Evolutionary conservation across 768 basidiomycete genomes (phyloP), one percentile per base, ranked within the genome.

Genomic region (Rhodotorula kratochvilovae): DNA sequence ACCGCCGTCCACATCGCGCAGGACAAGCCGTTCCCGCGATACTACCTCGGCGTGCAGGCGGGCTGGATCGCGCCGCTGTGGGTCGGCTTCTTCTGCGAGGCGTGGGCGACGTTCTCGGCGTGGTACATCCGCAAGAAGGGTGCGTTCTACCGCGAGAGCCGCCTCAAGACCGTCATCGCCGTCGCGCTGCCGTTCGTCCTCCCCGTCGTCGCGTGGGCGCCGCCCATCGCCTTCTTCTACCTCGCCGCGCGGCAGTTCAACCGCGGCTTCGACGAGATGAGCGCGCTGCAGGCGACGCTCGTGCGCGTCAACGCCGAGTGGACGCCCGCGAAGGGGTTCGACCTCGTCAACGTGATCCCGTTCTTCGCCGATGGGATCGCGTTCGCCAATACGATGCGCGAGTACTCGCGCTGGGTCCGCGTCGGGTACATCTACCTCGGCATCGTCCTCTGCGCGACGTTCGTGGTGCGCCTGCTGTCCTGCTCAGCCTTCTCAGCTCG

Each of bases 101-200:
- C 67, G 67, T 63, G 60, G 39, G 58, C 36, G 1, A 33, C 60
- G 0, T 51, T 72, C 5, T 72, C 58, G 63, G 39, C 39, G 4
- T 50, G 71, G 63, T 70, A 72, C 54, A 67, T 72, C 39, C 66
- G 71, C 45, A 63, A 67, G n/a, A 61, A 64, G 21, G 71, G 71
- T 31, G 66, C 71, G 7, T 56, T 54, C 42, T 66, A 66, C 48
- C 35, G 46, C 35, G 69, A 61, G 39, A 55, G 35, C 46, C 59
- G 64, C n/a, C 4, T 29, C 51, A 65, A 65, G 45, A 65, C 63
- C 8, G 10, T 61, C 36, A 3, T 65, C 60, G 69, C 69, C 4
- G 16, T 46, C 29, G 8, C 31, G 27, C 33, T 70, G 27, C 69
- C 69, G 12, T 15, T 70, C 59, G 5, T 48, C 17, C 27, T 70